Conservation (phyloP, 257 asterid genomes). For the Solanum habrochaites region DNA sequence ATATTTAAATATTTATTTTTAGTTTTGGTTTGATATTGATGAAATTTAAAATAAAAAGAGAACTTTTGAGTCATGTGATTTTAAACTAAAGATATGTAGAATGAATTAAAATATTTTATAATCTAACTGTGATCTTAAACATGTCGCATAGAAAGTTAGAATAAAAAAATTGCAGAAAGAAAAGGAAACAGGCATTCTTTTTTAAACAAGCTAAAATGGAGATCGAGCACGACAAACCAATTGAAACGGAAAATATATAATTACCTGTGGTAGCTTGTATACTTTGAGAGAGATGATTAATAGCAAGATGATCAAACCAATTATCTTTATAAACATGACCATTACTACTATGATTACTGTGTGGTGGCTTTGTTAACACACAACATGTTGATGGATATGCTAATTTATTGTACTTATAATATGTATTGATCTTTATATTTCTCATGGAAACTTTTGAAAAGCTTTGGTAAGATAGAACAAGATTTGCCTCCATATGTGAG, state of each 20-base stretch:
- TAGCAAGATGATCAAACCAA: conserved; percentile 65
- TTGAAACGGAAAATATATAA: neutral
- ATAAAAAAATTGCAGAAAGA: too few relatives aligned
- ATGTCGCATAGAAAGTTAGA: too few relatives aligned
- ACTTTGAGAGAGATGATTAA: conserved; percentile 55
- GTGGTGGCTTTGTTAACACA: conserved; percentile 12
- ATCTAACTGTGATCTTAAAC: too few relatives aligned
- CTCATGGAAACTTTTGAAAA: conserved; percentile 8
- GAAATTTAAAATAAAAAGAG: too few relatives aligned
- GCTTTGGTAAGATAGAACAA: conserved; percentile 4
- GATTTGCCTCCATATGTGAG: conserved; percentile 33
- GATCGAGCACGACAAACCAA: too few relatives aligned
- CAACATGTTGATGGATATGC: neutral
- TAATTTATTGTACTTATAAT: conserved; percentile 13
- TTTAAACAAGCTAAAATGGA: too few relatives aligned
- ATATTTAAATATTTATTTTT: too few relatives aligned
- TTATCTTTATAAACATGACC: conserved; percentile 38
- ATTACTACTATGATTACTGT: neutral
- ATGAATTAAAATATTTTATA: too few relatives aligned
- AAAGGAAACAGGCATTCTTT: too few relatives aligned
- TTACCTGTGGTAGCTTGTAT: conserved; percentile 52
- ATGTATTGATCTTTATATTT: neutral
- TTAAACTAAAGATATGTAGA: too few relatives aligned
- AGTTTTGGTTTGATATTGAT: too few relatives aligned
- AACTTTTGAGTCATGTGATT: neutral